Evolutionary conservation across 1,284 basidiomycete genomes (phyloP).

Genomic region (Inonotus hispidus): DNA sequence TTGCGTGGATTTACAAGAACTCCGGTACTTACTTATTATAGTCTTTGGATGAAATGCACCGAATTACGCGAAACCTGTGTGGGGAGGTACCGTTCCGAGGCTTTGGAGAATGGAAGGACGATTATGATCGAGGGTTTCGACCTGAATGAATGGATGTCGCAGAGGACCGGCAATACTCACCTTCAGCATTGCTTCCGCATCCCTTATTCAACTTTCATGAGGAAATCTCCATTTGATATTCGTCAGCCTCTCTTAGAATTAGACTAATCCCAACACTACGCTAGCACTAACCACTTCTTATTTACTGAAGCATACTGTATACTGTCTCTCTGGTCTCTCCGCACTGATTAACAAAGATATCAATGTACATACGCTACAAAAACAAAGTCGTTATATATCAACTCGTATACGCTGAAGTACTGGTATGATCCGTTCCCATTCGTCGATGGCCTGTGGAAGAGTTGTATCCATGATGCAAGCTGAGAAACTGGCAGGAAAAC

Average conservation of each 20-base stretch:
- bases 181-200: too few relatives aligned
- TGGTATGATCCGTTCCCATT: constrained; percentile 89
- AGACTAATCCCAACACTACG: too few relatives aligned
- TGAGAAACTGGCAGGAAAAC: constrained; percentile 25
- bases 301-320: too few relatives aligned
- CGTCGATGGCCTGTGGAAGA: constrained; percentile 69
- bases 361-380: constrained; percentile 1
- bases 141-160: not conserved
- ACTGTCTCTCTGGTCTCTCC: not conserved
- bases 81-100: constrained; percentile 44
- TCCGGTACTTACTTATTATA: constrained; percentile 18
- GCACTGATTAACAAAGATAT: not conserved
- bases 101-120: constrained; percentile 37
- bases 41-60: constrained; percentile 40
- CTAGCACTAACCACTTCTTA: too few relatives aligned
- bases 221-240: too few relatives aligned
- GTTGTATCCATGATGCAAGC: not conserved
- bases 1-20: not conserved
- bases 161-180: too few relatives aligned
- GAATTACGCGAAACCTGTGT: constrained; percentile 37
- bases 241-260: too few relatives aligned
- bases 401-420: constrained; percentile 83
- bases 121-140: constrained; percentile 27
- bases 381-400: constrained; percentile 51
- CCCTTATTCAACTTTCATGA: too few relatives aligned